Evolutionary conservation across 1,284 basidiomycete genomes (phyloP), one percentile per base, ranked within the genome.

Genomic region (Mycena citricolor): DNA sequence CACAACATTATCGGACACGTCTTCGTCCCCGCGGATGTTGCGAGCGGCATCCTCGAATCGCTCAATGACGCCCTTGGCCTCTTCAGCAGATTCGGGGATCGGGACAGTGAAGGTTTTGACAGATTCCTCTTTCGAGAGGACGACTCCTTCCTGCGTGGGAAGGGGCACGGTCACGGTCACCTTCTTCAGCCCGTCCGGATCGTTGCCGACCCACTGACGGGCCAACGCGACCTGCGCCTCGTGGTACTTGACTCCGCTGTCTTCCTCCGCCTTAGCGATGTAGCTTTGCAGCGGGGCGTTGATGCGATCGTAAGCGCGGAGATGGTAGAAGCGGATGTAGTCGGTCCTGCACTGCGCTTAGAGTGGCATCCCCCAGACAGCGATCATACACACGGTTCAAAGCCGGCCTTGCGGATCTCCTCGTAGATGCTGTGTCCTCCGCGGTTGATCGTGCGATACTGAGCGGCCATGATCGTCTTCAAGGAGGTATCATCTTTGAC

Each of bases 281-380:
- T 78, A 73, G 0, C 74, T 72, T 4, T 61, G 63, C 47, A 71
- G 64, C 4, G 90, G 91, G 1, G 84, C 83, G 60, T 94, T 94
- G 65, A 97, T 91, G 22, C 94, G 77, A 61, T 97, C 94, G 62
- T 94, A 97, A 2, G 84, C 74, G 30, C 94, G 78, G 24, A 97
- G 72, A 64, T 97, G 91, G 68, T 89, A 97, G 74, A 95, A 91
- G 14, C 85, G 77, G 54, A 90, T 86, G 62, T 86, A 90, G 51
- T 87, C 83, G 61, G 74, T 62, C 32, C 90, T 91, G 53, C 49
- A 52, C 21, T 54, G 50, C 51, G 7, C 7, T 21, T 30, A 44
- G 43, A 39, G 47, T 42, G 32, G 28, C 13, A 39, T n/a, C 4
- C 17, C 32, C 17, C 12, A 26, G 14, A 19, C 11, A 42, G 29